Base-by-base conservation (phyloP, 2,329 filamentous ascomycete species). In the Byssoonygena ceratinophila region DNA sequence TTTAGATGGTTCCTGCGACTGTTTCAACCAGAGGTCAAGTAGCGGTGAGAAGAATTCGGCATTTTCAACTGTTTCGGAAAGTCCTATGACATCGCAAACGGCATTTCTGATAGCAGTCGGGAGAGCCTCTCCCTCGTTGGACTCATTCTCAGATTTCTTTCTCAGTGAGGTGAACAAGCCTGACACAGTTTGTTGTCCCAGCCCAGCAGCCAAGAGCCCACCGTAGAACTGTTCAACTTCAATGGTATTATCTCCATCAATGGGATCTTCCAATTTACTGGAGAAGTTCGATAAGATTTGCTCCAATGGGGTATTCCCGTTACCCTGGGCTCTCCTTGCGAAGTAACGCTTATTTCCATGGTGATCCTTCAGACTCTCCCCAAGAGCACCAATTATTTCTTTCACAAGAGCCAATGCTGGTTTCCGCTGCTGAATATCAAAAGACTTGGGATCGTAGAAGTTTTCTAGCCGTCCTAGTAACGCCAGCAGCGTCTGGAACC, bases 311-410 rank as follows among this genome's bases (percentile, higher is more conserved):
- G 82, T 76, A 83, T 88, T 94, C 2, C 91, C 89, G 53, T 83
- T 85, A 20, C 80, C 82, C 54, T 86, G 79, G 27, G 94, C 81
- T 59, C 81, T 77, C 59, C 82, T 83, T 54, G 81, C 79, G 66
- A 97, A 97, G 71, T 91, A 96, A 60, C 86, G 81, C 62, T 84
- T 80, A 69, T 97, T 98, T 18, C 90, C 91, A 44, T 84, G 77
- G 67, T 97, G 89, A 43, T 82, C 81, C 51, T 81, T 79, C 58
- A 98, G 77, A 12, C 82, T 82, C 45, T 84, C 83, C 1, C 85
- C 83, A 25, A 97, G 71, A 12, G 92, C 80, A 29, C 81, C 66
- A 54, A 73, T 56, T 18, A 64, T 59, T 57, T 74, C 71, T 56
- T 70, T 81, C 36, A 92, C 73, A n/a, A 85, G 77, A 7, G 77